Conservation (phyloP, 768 basidiomycete species). For the Russula sp. region DNA sequence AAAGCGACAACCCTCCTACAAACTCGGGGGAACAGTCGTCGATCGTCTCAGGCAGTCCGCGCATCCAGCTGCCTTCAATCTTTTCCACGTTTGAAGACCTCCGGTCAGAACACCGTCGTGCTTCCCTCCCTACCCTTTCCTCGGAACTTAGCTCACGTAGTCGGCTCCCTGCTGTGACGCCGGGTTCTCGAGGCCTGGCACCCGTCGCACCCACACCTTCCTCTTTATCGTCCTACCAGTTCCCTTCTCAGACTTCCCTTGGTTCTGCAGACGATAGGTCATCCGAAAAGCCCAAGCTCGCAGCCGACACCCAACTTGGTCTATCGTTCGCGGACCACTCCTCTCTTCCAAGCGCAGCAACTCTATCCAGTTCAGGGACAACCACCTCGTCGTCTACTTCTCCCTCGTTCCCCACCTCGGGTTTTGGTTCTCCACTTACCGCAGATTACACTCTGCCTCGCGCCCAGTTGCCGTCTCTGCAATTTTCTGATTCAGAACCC, state of each 20-base stretch:
- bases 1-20: slow-evolving; percentile 24
- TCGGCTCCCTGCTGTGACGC: slow-evolving; percentile 52
- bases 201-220: slow-evolving; percentile 23
- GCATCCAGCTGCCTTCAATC: slow-evolving; percentile 69
- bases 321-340: slow-evolving; percentile 44
- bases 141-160: slow-evolving; percentile 44
- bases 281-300: slow-evolving; percentile 42
- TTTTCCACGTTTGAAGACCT: slow-evolving; percentile 64
- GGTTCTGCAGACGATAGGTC: slow-evolving; percentile 35
- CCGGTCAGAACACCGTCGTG: slow-evolving; percentile 50
- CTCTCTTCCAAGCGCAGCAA: slow-evolving; percentile 47
- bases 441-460: slow-evolving; percentile 46
- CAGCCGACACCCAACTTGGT: slow-evolving; percentile 43
- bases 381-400: slow-evolving; percentile 24
- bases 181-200: slow-evolving; percentile 30
- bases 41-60: slow-evolving; percentile 39
- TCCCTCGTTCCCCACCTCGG: slow-evolving; percentile 22
- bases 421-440: slow-evolving; percentile 45
- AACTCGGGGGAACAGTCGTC: slow-evolving; percentile 34
- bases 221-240: slow-evolving; percentile 45
- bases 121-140: slow-evolving; percentile 57
- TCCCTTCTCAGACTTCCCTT: slow-evolving; percentile 46
- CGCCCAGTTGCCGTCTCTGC: slow-evolving; percentile 39
- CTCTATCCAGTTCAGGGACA: slow-evolving; percentile 22
- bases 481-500: slow-evolving; percentile 26